Percentiles rank a stretch among this genome's conserved stretches.
Conservation (phyloP, 1,139 yeast species). For the Kazachstania sp. region DNA sequence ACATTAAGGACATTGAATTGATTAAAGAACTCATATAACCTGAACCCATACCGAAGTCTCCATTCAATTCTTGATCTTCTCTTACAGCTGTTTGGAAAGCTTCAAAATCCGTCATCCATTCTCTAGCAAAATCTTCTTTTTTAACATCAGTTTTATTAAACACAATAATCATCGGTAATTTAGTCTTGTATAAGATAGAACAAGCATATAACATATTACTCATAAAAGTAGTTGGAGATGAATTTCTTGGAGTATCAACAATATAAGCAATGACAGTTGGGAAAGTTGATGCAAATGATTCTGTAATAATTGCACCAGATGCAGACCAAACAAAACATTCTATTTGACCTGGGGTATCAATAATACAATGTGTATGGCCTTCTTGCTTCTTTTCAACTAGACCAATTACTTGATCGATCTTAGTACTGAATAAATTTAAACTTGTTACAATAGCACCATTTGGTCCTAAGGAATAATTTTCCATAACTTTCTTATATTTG, state of each 20-base stretch:
- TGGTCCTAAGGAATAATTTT: slow-evolving; percentile 84
- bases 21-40: slow-evolving; percentile 94
- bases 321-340: slow-evolving; percentile 98
- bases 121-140: slow-evolving; percentile 78
- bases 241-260: slow-evolving; percentile 90
- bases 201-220: slow-evolving; percentile 98
- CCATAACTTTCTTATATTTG: slow-evolving; percentile 94
- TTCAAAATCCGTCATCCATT: slow-evolving; percentile 98
- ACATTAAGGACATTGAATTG: slow-evolving; percentile 90
- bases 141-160: slow-evolving; percentile 91
- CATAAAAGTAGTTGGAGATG: slow-evolving; percentile 94
- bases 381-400: slow-evolving; percentile 76
- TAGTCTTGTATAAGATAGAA: slow-evolving; percentile 90
- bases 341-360: slow-evolving; percentile 98
- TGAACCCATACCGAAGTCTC: slow-evolving; percentile 59
- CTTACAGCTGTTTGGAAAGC: slow-evolving; percentile 73
- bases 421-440: slow-evolving; percentile 82
- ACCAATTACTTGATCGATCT: slow-evolving; percentile 88
- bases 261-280: slow-evolving; percentile 95
- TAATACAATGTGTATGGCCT: slow-evolving; percentile 59
- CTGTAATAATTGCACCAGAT: slow-evolving; percentile 92
- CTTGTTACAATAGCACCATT: slow-evolving; percentile 98
- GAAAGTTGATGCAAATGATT: slow-evolving; percentile 89
- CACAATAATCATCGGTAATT: slow-evolving; percentile 92
- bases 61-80: slow-evolving; percentile 52